A percentile compares a stretch with the other conserved stretches of the same genome.
Conservation (phyloP, 192 early-diverging fungal species). For the Coemansia sp. region DNA sequence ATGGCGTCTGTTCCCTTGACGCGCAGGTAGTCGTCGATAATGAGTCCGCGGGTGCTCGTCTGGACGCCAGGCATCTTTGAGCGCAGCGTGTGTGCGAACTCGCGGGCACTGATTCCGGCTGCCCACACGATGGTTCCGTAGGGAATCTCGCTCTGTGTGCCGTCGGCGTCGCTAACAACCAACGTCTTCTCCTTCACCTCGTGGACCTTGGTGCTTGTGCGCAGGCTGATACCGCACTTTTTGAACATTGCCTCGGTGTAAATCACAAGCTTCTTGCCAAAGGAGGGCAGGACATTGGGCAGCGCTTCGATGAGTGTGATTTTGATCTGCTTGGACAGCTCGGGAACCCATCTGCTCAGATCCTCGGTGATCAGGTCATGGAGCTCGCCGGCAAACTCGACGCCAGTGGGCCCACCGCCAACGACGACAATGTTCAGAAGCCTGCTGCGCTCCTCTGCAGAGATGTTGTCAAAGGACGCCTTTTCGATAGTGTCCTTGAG, state of each 20-base stretch:
- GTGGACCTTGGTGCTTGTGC: slow-evolving; percentile 61
- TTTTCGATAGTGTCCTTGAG: slow-evolving; percentile 80
- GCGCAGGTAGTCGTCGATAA: slow-evolving; percentile 74
- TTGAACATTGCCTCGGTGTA: slow-evolving; percentile 76
- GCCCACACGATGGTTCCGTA: slow-evolving; percentile 76
- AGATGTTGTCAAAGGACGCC: slow-evolving; percentile 67
- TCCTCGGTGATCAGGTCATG: slow-evolving; percentile 85
- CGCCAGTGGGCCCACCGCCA: slow-evolving; percentile 84
- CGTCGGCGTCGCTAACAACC: slow-evolving; percentile 43
- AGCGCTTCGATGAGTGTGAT: slow-evolving; percentile 80
- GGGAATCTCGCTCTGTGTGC: slow-evolving; percentile 48
- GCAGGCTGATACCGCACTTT: slow-evolving; percentile 70
- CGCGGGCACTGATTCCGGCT: slow-evolving; percentile 67
- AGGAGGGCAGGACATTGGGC: slow-evolving; percentile 70
- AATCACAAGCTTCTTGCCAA: slow-evolving; percentile 70
- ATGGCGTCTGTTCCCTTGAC: slow-evolving; percentile 59
- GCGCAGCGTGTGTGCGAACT: slow-evolving; percentile 58
- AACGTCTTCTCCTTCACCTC: slow-evolving; percentile 60
- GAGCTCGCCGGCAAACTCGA: slow-evolving; percentile 72
- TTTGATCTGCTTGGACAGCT: slow-evolving; percentile 60
- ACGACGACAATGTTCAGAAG: slow-evolving; percentile 82
- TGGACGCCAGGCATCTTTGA: slow-evolving; percentile 45
- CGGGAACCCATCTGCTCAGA: slow-evolving; percentile 71
- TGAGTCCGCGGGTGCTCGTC: slow-evolving; percentile 55
- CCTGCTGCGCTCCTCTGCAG: slow-evolving; percentile 62